Evolutionary conservation across 805 yeast genomes (phyloP).

Genomic region (Lachancea lanzarotensis): DNA sequence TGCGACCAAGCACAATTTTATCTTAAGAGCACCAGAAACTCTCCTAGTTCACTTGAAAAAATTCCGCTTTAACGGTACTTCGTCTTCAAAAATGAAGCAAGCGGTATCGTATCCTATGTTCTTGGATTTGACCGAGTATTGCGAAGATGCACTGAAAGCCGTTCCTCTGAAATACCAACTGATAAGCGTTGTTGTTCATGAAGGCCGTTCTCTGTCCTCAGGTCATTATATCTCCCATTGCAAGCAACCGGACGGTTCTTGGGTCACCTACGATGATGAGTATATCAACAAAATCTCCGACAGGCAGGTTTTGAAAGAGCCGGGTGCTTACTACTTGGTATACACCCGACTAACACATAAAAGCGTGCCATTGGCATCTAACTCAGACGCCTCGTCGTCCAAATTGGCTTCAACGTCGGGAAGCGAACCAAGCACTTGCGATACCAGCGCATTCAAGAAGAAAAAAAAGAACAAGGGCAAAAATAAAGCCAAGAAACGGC

Average conservation of each 20-base stretch:
- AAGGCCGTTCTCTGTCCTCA: conserved; percentile 83
- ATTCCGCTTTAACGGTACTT: conserved; percentile 77
- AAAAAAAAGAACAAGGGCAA: conserved; percentile 26
- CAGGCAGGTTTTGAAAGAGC: conserved; percentile 68
- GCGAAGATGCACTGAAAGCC: conserved; percentile 30
- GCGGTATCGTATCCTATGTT: conserved; percentile 74
- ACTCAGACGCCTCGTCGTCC: neutral
- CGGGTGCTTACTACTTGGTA: conserved; percentile 83
- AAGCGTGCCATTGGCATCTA: conserved; percentile 16
- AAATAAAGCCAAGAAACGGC: conserved; percentile 26
- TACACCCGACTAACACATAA: conserved; percentile 72
- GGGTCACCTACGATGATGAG: conserved; percentile 96
- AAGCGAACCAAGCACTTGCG: neutral
- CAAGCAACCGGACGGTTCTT: conserved; percentile 82
- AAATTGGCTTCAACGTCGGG: neutral
- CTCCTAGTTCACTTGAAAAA: conserved; percentile 82
- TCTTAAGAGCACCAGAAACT: conserved; percentile 82
- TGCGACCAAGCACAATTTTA: conserved; percentile 69
- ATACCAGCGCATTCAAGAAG: conserved; percentile 6
- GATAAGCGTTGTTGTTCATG: conserved; percentile 83
- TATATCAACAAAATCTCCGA: conserved; percentile 68
- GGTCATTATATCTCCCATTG: conserved; percentile 94
- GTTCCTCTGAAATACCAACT: conserved; percentile 60
- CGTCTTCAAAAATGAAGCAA: conserved; percentile 81
- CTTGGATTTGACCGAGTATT: conserved; percentile 64